A percentile compares a stretch with the other conserved stretches of the same genome.
These are phyloP conservation scores for Phylloporus rhodoxanthus DNA, from an alignment of 768 basidiomycete species.

Conservation along the genomic window DNA sequence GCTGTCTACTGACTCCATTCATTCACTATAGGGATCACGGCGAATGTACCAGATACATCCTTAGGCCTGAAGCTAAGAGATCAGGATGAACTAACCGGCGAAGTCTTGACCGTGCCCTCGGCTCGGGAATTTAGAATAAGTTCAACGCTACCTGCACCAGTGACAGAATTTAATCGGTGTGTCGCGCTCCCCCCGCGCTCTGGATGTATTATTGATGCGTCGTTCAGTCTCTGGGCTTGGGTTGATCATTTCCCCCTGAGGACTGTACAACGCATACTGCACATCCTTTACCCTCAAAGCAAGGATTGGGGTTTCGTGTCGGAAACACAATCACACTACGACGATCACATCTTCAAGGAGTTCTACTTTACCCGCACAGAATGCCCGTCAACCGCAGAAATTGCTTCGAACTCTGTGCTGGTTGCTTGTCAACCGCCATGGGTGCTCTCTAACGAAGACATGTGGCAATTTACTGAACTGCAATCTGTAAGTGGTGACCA, in stretches of 20 bases:
- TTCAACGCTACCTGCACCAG: conserved; percentile 24
- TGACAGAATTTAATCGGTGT: conserved; percentile 30
- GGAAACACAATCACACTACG: conserved; percentile 29
- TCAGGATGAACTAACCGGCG: conserved; percentile 25
- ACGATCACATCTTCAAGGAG: conserved; percentile 39
- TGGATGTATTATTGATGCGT: neutral
- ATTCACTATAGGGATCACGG: conserved; percentile 19
- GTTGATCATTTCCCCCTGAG: conserved; percentile 31
- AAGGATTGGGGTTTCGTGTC: conserved; percentile 39
- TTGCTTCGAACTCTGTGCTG: conserved; percentile 35
- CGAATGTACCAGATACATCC: conserved; percentile 27
- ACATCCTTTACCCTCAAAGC: conserved; percentile 40
- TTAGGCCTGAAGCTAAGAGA: conserved; percentile 20
- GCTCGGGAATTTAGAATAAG: conserved; percentile 25
- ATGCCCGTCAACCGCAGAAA: conserved; percentile 19
- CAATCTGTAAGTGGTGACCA: conserved; percentile 18
- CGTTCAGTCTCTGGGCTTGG: conserved; percentile 27
- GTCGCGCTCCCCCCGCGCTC: neutral
- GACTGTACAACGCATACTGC: conserved; percentile 35
- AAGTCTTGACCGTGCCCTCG: conserved; percentile 30
- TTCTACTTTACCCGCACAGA: conserved; percentile 38
- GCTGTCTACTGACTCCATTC: conserved; percentile 2
- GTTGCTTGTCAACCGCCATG: conserved; percentile 59
- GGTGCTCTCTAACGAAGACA: conserved; percentile 49
- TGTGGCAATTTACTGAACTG: conserved; percentile 47